These are phyloP conservation scores for Suhomyces sp. DNA, from an alignment of 805 yeast genomes.

Conservation along the genomic window DNA sequence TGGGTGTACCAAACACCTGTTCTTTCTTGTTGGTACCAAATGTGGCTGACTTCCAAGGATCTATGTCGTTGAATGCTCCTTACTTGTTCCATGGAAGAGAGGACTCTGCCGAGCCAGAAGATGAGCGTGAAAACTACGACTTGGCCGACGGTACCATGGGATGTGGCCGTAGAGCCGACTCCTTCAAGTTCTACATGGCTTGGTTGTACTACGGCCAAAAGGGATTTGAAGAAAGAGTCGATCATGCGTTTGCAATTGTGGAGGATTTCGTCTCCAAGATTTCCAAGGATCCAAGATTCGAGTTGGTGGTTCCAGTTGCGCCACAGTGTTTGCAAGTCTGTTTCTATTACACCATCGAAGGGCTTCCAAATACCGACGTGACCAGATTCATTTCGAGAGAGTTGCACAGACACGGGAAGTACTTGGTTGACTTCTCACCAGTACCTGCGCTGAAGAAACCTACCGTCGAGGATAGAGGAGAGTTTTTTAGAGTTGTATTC, in stretches of 20 bases:
- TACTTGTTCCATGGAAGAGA: conserved; percentile 68
- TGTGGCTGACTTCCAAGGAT: conserved; percentile 59
- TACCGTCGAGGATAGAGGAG: conserved; percentile 54
- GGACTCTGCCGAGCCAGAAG: conserved; percentile 29
- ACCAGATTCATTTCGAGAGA: conserved; percentile 64
- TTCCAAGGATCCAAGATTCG: conserved; percentile 42
- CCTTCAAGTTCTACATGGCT: conserved; percentile 71
- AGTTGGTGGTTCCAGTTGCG: conserved; percentile 39
- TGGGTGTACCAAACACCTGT: conserved; percentile 80
- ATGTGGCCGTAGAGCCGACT: conserved; percentile 84
- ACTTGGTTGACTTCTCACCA: conserved; percentile 78
- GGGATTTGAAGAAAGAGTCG: conserved; percentile 66
- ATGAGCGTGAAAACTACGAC: conserved; percentile 58
- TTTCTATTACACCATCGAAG: conserved; percentile 61
- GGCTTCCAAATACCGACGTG: conserved; percentile 39
- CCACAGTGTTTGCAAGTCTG: conserved; percentile 86
- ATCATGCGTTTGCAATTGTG: conserved; percentile 69
- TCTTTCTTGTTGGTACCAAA: conserved; percentile 76
- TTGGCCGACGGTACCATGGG: conserved; percentile 92
- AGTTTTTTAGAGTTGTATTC: conserved; percentile 82
- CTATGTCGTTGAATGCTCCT: conserved; percentile 78
- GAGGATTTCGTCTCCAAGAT: conserved; percentile 57
- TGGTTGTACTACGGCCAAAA: conserved; percentile 77
- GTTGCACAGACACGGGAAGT: conserved; percentile 62
- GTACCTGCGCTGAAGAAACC: conserved; percentile 37